Evolutionary conservation across 2,329 filamentous ascomycete genomes (phyloP).

Genomic region (Penicillium sp.): DNA sequence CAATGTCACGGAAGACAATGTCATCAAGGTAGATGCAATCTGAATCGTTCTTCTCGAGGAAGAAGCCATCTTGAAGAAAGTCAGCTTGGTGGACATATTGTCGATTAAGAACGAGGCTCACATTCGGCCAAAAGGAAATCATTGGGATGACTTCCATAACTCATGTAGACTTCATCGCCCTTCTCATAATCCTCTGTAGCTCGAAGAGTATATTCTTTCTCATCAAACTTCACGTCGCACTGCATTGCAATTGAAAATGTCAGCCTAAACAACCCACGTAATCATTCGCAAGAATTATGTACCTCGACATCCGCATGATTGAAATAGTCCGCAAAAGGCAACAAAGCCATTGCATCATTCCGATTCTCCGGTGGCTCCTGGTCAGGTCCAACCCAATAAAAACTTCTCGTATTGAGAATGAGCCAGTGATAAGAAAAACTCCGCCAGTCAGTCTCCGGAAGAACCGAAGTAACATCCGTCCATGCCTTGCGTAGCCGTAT

Average conservation of each 20-base stretch:
- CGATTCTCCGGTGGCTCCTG: slow-evolving; percentile 37
- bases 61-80: slow-evolving; percentile 41
- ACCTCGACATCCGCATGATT: slow-evolving; percentile 48
- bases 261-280: not conserved
- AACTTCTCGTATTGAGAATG: slow-evolving; percentile 61
- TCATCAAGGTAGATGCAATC: slow-evolving; percentile 46
- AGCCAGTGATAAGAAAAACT: slow-evolving; percentile 60
- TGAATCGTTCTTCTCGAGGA: slow-evolving; percentile 41
- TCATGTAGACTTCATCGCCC: slow-evolving; percentile 47
- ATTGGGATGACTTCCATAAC: slow-evolving; percentile 46
- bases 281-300: slow-evolving; percentile 12
- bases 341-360: slow-evolving; percentile 48
- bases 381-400: slow-evolving; percentile 55
- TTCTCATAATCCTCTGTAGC: slow-evolving; percentile 36
- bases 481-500: slow-evolving; percentile 55
- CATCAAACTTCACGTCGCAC: slow-evolving; percentile 43
- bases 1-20: slow-evolving; percentile 38
- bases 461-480: slow-evolving; percentile 43
- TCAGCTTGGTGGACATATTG: not conserved
- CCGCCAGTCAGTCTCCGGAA: slow-evolving; percentile 45
- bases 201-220: slow-evolving; percentile 35
- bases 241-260: slow-evolving; percentile 11
- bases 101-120: slow-evolving; percentile 20
- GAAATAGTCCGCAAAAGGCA: slow-evolving; percentile 51
- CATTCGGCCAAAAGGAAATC: slow-evolving; percentile 47